Percentiles rank a stretch among this genome's conserved stretches.
These are phyloP conservation scores for Eucalyptus shirleyi DNA, from an alignment of 345 rosid species.

Conservation along the genomic window DNA sequence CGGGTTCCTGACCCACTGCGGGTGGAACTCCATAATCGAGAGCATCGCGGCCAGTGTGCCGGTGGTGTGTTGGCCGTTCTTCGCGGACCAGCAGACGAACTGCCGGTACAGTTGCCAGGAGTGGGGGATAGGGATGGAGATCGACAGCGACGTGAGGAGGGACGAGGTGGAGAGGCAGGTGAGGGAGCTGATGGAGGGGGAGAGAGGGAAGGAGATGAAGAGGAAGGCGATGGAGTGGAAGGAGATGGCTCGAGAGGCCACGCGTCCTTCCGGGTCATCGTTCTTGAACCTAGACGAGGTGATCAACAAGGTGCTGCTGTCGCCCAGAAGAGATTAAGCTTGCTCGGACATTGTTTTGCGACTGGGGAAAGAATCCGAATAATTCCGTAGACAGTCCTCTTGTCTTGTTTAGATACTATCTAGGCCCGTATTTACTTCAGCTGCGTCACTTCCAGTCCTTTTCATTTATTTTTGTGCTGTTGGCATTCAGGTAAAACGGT, in stretches of 20 bases:
- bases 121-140: not conserved
- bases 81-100: conserved; percentile 45
- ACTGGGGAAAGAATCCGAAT: not conserved
- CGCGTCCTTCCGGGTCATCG: not conserved
- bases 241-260: conserved; percentile 5
- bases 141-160: too few species aligned
- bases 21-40: conserved; percentile 56
- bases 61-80: conserved; percentile 24
- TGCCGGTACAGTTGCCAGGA: conserved; percentile 26
- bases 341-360: not conserved
- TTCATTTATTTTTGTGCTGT: not conserved
- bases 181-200: too few species aligned
- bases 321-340: not conserved
- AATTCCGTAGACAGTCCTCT: too few species aligned
- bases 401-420: not conserved
- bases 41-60: conserved; percentile 14
- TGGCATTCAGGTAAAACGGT: not conserved
- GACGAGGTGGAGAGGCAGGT: too few species aligned
- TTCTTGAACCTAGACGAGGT: too few species aligned
- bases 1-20: conserved; percentile 43
- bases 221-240: not conserved
- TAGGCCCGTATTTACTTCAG: not conserved
- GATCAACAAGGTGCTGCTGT: not conserved
- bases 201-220: too few species aligned
- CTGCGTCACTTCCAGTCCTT: not conserved